These are phyloP conservation scores for Coemansia nantahalensis DNA, from an alignment of 192 early-diverging fungal species.

Conservation along the genomic window DNA sequence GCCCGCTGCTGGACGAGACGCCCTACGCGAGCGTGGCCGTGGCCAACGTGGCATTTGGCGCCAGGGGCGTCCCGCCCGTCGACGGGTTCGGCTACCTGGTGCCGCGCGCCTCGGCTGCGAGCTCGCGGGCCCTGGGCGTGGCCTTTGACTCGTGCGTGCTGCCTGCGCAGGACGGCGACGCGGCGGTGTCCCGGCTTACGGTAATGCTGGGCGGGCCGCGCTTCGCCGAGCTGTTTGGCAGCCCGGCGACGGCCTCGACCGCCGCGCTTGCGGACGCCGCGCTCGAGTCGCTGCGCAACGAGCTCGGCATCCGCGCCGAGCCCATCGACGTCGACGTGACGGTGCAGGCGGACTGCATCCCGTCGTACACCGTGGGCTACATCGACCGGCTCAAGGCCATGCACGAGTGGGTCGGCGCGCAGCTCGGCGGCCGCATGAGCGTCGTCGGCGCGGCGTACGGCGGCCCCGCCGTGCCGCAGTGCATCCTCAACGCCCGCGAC, in stretches of 20 bases:
- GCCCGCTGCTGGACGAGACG: slow-evolving; percentile 59
- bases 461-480: slow-evolving; percentile 85
- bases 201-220: slow-evolving; percentile 90
- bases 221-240: slow-evolving; percentile 61
- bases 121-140: slow-evolving; percentile 63
- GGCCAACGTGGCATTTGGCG: slow-evolving; percentile 72
- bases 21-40: slow-evolving; percentile 78
- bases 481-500: slow-evolving; percentile 64
- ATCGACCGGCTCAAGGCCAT: slow-evolving; percentile 60
- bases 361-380: slow-evolving; percentile 87
- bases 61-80: slow-evolving; percentile 54
- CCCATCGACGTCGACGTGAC: slow-evolving; percentile 56
- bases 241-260: slow-evolving; percentile 9
- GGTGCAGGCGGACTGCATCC: slow-evolving; percentile 77
- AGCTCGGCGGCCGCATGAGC: slow-evolving; percentile 60
- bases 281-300: slow-evolving; percentile 55
- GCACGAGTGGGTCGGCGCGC: slow-evolving; percentile 54
- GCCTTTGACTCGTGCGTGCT: slow-evolving; percentile 86
- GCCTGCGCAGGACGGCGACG: slow-evolving; percentile 60
- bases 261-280: slow-evolving; percentile 51
- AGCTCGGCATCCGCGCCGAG: slow-evolving; percentile 56
- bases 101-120: slow-evolving; percentile 59
- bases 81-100: slow-evolving; percentile 92
- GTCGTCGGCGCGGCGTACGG: slow-evolving; percentile 78
- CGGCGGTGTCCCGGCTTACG: slow-evolving; percentile 59